Evolutionary conservation across 805 yeast genomes (phyloP).

Genomic region (Schizosaccharomyces osmophilus): DNA sequence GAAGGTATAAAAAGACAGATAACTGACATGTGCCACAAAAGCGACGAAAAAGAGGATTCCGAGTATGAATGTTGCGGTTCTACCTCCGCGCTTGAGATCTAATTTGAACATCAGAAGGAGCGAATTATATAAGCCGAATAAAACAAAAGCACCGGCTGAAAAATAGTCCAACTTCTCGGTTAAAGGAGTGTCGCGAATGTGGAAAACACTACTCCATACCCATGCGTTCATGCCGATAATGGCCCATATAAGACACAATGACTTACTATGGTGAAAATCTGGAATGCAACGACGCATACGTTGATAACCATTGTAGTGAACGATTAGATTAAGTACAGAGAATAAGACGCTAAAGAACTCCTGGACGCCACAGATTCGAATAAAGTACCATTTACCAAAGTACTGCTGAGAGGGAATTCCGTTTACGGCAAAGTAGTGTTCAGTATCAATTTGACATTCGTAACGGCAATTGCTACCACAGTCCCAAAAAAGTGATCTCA

Average conservation of each 20-base stretch:
- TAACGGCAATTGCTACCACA: conserved; percentile 73
- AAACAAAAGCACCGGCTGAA: conserved; percentile 74
- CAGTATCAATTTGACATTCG: conserved; percentile 62
- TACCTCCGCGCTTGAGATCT: conserved; percentile 19
- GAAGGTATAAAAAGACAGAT: conserved; percentile 47
- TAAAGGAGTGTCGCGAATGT: conserved; percentile 50
- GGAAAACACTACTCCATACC: conserved; percentile 68
- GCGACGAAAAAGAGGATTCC: conserved; percentile 20
- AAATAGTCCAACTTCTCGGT: conserved; percentile 80
- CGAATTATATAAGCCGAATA: conserved; percentile 53
- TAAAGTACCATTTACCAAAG: conserved; percentile 96
- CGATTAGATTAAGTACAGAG: conserved; percentile 43
- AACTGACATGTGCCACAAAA: conserved; percentile 38
- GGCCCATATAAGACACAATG: conserved; percentile 25
- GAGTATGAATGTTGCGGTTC: conserved; percentile 12
- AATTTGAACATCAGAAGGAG: conserved; percentile 34
- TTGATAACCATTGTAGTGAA: conserved; percentile 25
- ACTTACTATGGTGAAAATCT: conserved; percentile 7
- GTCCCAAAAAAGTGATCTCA: conserved; percentile 39
- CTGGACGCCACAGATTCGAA: conserved; percentile 47
- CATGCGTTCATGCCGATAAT: conserved; percentile 63
- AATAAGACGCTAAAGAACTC: conserved; percentile 63
- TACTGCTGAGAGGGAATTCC: conserved; percentile 50
- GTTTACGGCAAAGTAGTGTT: conserved; percentile 23
- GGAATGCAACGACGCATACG: conserved; percentile 4